Base-by-base conservation (phyloP, 805 yeast genomes). In the Yamadazyma insecticola region DNA sequence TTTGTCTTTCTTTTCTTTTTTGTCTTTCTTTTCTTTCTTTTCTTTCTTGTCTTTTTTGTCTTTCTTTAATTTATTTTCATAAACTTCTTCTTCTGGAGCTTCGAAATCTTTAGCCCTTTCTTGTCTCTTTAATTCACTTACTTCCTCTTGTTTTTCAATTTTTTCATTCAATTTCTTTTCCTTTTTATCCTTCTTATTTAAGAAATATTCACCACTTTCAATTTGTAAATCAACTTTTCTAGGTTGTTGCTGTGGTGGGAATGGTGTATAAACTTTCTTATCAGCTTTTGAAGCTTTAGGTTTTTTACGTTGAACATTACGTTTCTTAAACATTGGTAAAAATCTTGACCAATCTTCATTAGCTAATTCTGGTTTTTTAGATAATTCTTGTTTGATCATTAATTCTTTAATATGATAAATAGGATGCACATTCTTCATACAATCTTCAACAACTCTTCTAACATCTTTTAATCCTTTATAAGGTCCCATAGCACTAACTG, bases 191-290 rank as follows among this genome's bases (percentile, higher is more conserved):
- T 69, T 76, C 67, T 86, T 83, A 39, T 87, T 84, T 64, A 92
- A 70, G 76, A 92, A 92, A 64, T 87, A 92, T 60, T 92, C 98
- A 76, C 98, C 98, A 68, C 94, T 80, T 61, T 92, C 98, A 60
- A 92, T 88, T 67, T 88, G 95, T 56, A 89, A 67, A 75, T 92
- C 98, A 60, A 92, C 71, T 84, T 92, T 89, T 70, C 97, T 82
- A 53, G 97, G 98, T 45, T 78, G 76, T 63, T 86, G 98, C 31
- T 86, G 84, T 48, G 98, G 97, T 66, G 98, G 98, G 88, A 92
- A 92, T 54, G 98, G 97, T 20, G 98, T 92, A 75, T 90, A 90
- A 3, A 77, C 80, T 62, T 81, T 89, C 72, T 72, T 71, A 47
- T 67, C 74, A 47, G 63, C 74, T 50, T 73, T 65, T 39, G 92